Evolutionary conservation across 2,329 filamentous ascomycete genomes (phyloP).

Genomic region (Balansia obtecta): DNA sequence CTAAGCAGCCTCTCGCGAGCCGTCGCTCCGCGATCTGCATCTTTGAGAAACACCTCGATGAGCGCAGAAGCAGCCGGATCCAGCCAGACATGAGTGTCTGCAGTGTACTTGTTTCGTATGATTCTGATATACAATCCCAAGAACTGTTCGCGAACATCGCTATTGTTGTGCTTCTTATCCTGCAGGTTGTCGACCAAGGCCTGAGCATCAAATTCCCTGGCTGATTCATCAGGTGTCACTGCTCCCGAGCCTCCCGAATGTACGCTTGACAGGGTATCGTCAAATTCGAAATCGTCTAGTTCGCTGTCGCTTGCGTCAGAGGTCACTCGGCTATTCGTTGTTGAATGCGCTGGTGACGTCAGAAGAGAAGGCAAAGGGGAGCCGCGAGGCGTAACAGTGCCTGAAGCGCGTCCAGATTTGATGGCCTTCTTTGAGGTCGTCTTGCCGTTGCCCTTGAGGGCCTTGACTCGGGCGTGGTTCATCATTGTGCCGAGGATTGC

Average conservation of each 20-base stretch:
- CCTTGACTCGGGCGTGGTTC: conserved; percentile 56
- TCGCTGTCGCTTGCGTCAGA: conserved; percentile 49
- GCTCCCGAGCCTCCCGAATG: conserved; percentile 30
- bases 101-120: conserved; percentile 35
- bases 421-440: conserved; percentile 57
- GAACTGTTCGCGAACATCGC: conserved; percentile 49
- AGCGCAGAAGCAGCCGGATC: conserved; percentile 44
- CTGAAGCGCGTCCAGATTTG: conserved; percentile 45
- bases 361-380: conserved; percentile 46
- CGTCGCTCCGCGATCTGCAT: conserved; percentile 55
- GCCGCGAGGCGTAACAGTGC: conserved; percentile 40
- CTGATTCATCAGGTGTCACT: conserved; percentile 52
- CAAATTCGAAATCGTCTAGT: conserved; percentile 25
- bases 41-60: conserved; percentile 54
- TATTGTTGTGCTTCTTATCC: conserved; percentile 64
- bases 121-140: conserved; percentile 28
- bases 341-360: conserved; percentile 46
- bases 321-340: conserved; percentile 46
- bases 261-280: conserved; percentile 32
- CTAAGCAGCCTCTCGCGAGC: conserved; percentile 58
- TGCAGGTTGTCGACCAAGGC: conserved; percentile 60
- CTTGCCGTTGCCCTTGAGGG: conserved; percentile 57
- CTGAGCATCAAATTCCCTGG: conserved; percentile 46
- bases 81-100: conserved; percentile 30
- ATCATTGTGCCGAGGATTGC: conserved; percentile 23